phyloP scores from a whole-genome alignment of 1,284 basidiomycete species.

The Grifola frondosa region DNA sequence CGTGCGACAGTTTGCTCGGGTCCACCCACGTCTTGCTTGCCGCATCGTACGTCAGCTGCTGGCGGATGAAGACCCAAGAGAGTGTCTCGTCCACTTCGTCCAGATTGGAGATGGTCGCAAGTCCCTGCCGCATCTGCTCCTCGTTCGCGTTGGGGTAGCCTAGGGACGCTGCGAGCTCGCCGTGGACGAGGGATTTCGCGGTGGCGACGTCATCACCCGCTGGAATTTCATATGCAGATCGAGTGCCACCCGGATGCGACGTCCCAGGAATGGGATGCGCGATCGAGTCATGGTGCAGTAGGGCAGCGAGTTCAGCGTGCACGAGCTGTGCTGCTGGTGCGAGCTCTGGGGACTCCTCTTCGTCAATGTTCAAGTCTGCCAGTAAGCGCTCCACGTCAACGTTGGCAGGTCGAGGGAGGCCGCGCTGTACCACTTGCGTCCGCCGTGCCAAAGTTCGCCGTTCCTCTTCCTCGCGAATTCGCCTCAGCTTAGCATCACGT shows the following conservation, averaged over 20 bases:
- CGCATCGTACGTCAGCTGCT: constrained; percentile 64
- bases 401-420: constrained; percentile 84
- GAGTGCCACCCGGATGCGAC: constrained; percentile 70
- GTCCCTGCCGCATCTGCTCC: constrained; percentile 74
- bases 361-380: constrained; percentile 52
- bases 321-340: constrained; percentile 65
- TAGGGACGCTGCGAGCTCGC: constrained; percentile 76
- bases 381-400: constrained; percentile 74
- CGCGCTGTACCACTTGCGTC: constrained; percentile 79
- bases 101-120: constrained; percentile 59
- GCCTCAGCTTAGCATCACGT: constrained; percentile 78
- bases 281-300: constrained; percentile 89
- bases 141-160: constrained; percentile 85
- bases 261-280: constrained; percentile 90
- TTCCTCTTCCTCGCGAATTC: constrained; percentile 76
- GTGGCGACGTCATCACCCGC: constrained; percentile 74
- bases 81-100: constrained; percentile 56
- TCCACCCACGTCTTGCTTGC: constrained; percentile 68
- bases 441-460: constrained; percentile 77
- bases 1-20: constrained; percentile 51
- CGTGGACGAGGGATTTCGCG: constrained; percentile 75
- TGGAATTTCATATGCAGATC: constrained; percentile 75
- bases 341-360: constrained; percentile 42
- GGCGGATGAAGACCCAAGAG: constrained; percentile 70
- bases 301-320: constrained; percentile 74